phyloP scores from a whole-genome alignment of 768 basidiomycete genomes.

The Pisolithus marmoratus region DNA sequence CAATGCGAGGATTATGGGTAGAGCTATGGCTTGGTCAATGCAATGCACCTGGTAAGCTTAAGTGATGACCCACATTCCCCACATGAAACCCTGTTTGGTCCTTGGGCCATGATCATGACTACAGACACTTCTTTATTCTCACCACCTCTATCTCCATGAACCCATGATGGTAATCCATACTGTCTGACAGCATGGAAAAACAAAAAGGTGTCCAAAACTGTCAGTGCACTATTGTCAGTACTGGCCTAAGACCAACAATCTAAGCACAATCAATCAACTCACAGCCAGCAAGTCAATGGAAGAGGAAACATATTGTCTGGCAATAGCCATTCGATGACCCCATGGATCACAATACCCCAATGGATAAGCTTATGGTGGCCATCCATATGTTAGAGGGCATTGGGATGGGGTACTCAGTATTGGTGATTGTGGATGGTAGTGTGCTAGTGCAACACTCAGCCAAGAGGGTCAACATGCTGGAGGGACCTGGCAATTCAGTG shows the following conservation, averaged over 20 bases:
- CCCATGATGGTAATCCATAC: constrained; percentile 22
- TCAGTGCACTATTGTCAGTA: constrained; percentile 19
- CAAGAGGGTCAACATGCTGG: background rate
- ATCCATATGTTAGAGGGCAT: background rate
- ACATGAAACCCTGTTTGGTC: constrained; percentile 26
- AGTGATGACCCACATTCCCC: constrained; percentile 14
- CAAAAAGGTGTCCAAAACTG: constrained; percentile 4
- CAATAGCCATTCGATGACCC: constrained; percentile 36
- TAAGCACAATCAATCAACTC: too few species aligned
- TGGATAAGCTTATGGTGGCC: too few species aligned
- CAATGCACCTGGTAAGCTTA: background rate
- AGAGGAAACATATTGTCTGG: constrained; percentile 17
- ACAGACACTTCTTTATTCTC: constrained; percentile 31
- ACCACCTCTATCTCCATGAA: constrained; percentile 29
- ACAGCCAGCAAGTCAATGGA: too few species aligned
- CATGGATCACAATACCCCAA: constrained; percentile 34
- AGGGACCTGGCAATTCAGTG: background rate
- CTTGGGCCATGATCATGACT: constrained; percentile 30
- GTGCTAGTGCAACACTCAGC: background rate
- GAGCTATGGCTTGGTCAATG: constrained; percentile 8
- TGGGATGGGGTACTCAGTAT: background rate
- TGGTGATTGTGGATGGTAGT: background rate
- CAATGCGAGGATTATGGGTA: constrained; percentile 22
- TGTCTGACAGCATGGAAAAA: constrained; percentile 8
- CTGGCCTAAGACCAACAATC: constrained; percentile 8